A percentile compares a stretch with the other conserved stretches of the same genome.
Conservation (phyloP, 1,284 basidiomycete genomes). For the Leccinum pachyderme region DNA sequence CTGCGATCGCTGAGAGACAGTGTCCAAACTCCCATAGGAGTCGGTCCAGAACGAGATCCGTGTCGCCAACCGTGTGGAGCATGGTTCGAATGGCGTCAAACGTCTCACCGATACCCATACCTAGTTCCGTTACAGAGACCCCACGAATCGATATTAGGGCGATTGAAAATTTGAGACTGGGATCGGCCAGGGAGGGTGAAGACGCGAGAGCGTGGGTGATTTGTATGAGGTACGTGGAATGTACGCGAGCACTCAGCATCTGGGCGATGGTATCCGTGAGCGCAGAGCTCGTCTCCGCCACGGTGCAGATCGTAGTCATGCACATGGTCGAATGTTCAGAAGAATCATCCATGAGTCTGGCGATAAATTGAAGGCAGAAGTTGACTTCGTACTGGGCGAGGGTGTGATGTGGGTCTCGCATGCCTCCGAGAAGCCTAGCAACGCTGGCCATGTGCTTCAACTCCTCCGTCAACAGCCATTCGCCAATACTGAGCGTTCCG, state of each 20-base stretch:
- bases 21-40: conserved; percentile 38
- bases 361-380: conserved; percentile 22
- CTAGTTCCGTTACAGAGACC: conserved; percentile 19
- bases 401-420: conserved; percentile 30
- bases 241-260: conserved; percentile 24
- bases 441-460: conserved; percentile 44
- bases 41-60: conserved; percentile 33
- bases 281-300: conserved; percentile 15
- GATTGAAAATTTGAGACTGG: conserved; percentile 44
- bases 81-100: conserved; percentile 33
- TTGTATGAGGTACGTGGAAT: conserved; percentile 30
- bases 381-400: conserved; percentile 33
- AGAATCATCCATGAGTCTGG: conserved; percentile 18
- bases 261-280: conserved; percentile 25
- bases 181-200: conserved; percentile 34
- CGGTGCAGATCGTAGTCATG: conserved; percentile 19
- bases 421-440: conserved; percentile 37
- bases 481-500: conserved; percentile 58
- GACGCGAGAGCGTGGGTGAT: conserved; percentile 28
- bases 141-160: conserved; percentile 43
- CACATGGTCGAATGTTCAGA: conserved; percentile 21
- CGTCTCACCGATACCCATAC: conserved; percentile 16
- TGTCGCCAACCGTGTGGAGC: conserved; percentile 30
- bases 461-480: conserved; percentile 67
- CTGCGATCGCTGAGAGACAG: conserved; percentile 32